Evolutionary conservation across 2,329 filamentous ascomycete genomes (phyloP).

Genomic region (Xylaria arbuscula): DNA sequence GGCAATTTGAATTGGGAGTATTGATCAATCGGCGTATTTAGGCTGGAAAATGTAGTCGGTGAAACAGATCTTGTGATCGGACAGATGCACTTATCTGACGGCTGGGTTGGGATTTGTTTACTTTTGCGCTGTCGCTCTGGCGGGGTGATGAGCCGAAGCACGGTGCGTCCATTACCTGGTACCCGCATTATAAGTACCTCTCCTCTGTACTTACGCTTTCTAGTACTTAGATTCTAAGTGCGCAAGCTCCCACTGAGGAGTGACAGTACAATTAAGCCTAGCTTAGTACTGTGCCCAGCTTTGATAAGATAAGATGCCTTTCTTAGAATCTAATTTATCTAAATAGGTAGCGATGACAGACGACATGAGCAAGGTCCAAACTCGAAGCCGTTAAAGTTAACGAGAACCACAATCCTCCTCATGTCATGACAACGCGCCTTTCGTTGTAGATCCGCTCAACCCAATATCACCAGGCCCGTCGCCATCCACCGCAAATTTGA

Average conservation of each 20-base stretch:
- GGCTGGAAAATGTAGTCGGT: background rate
- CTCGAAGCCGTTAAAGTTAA: too few species aligned
- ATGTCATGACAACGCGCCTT: background rate
- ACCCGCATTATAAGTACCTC: too few species aligned
- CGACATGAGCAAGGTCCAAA: too few species aligned
- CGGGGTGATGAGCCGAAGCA: constrained; percentile 42
- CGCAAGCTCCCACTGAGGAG: too few species aligned
- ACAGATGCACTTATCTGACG: too few species aligned
- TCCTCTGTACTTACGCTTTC: too few species aligned
- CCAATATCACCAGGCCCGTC: constrained; percentile 3
- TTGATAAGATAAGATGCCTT: background rate
- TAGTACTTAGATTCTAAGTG: too few species aligned
- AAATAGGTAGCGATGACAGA: background rate
- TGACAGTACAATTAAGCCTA: too few species aligned
- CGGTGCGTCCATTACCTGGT: background rate
- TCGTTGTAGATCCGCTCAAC: constrained; percentile 1
- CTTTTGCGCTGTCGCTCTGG: constrained; percentile 44
- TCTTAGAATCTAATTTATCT: too few species aligned
- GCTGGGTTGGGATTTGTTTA: constrained; percentile 42
- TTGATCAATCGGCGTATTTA: background rate
- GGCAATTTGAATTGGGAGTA: background rate
- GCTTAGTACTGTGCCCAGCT: background rate
- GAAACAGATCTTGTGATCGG: background rate
- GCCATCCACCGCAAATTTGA: constrained; percentile 38
- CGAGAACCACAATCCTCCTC: background rate